A percentile compares a stretch with the other conserved stretches of the same genome.
Conservation (phyloP, 805 yeast species). For the Debaryomyces hansenii region DNA sequence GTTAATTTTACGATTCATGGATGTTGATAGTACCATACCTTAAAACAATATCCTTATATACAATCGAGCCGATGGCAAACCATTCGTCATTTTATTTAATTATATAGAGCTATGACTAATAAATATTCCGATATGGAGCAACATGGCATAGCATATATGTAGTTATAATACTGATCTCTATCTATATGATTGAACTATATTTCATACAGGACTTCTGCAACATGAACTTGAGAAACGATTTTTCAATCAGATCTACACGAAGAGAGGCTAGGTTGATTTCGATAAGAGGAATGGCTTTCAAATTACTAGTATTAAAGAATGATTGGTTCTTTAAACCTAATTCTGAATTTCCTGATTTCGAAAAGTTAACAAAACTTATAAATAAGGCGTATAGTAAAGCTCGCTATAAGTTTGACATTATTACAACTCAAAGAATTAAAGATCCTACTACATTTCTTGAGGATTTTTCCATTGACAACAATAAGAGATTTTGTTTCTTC, state of each 20-base stretch:
- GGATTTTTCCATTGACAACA: constrained; percentile 24
- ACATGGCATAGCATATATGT: too few species aligned
- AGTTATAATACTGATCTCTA: too few species aligned
- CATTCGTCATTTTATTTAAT: too few species aligned
- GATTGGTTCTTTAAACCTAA: constrained; percentile 18
- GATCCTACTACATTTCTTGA: constrained; percentile 13
- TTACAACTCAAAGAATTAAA: constrained; percentile 44
- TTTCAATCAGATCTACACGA: too few species aligned
- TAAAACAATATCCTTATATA: neutral
- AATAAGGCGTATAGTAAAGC: constrained; percentile 54
- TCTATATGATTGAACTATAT: too few species aligned
- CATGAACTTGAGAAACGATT: too few species aligned
- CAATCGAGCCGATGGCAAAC: too few species aligned
- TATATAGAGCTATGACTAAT: too few species aligned
- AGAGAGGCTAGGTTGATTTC: too few species aligned
- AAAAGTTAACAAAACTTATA: constrained; percentile 28
- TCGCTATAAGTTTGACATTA: constrained; percentile 41
- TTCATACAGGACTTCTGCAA: too few species aligned
- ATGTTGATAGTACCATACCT: constrained; percentile 15
- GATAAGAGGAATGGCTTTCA: constrained; percentile 16
- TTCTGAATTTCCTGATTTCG: constrained; percentile 3
- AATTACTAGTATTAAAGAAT: constrained; percentile 20
- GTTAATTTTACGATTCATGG: constrained; percentile 35
- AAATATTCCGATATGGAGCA: too few species aligned
- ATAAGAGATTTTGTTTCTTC: constrained; percentile 17